phyloP scores from a whole-genome alignment of 108 stramenopile genomes.

The Epithemia pelagica region DNA sequence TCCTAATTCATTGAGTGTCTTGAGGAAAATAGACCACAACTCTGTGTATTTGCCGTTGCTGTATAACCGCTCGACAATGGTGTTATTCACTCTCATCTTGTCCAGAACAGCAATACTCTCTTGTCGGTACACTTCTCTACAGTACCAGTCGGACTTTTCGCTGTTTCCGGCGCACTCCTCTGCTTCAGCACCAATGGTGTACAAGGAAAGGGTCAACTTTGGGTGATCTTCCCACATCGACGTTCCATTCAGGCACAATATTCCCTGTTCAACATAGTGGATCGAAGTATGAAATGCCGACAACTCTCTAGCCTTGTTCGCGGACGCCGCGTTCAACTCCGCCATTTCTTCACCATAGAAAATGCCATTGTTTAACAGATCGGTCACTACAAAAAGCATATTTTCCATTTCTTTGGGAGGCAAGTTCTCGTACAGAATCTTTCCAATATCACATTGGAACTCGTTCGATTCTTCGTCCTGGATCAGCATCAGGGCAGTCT shows the following conservation, averaged over 20 bases:
- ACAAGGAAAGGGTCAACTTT: conserved; percentile 27
- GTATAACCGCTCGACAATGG: too few relatives aligned
- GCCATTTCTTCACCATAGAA: background rate
- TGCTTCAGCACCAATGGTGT: conserved; percentile 35
- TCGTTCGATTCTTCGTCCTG: background rate
- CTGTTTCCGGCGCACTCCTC: conserved; percentile 28
- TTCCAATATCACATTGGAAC: conserved; percentile 2
- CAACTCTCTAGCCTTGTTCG: background rate
- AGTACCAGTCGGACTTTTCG: background rate
- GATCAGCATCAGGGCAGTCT: background rate
- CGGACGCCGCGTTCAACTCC: background rate
- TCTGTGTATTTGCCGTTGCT: too few relatives aligned
- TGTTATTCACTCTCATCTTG: background rate
- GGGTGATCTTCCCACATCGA: conserved; percentile 8
- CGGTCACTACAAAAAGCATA: conserved; percentile 2
- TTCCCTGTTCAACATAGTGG: background rate
- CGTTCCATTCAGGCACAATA: background rate
- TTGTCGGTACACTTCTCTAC: background rate
- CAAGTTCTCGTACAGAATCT: background rate
- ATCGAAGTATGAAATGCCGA: background rate
- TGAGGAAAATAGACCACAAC: too few relatives aligned
- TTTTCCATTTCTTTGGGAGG: background rate
- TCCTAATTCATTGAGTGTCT: background rate
- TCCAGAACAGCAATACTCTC: background rate
- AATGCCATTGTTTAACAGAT: background rate